Base-by-base conservation (phyloP, 1,139 yeast species). In the Arxiozyma heterogenica region DNA sequence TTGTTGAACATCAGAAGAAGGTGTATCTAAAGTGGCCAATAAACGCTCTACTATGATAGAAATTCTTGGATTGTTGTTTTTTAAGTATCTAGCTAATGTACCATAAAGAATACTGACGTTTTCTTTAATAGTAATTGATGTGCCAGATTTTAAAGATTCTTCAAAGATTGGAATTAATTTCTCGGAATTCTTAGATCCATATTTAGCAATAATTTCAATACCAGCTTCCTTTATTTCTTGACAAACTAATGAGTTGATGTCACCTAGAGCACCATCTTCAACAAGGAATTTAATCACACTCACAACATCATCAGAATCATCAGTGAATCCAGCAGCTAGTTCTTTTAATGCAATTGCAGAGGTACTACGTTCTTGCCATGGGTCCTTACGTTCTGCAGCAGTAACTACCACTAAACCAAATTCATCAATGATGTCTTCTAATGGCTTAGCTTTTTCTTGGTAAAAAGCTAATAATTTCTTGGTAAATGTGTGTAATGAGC, bases 221-320 rank as follows among this genome's bases (percentile, higher is more conserved):
- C 96, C 98, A n/a, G 96, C 94, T 55, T 85, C 93, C 65, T 89
- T 90, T 67, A 91, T 77, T 65, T 86, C 94, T 59, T 83, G 86
- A 55, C 93, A 82, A 3, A 89, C 96, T 53, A 80, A 72, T 3
- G 79, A 75, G 57, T 86, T 86, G 57, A 78, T 76, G 65, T 91
- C 98, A 42, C 88, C 90, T 52, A 90, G 71, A 0, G 90, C 85
- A 51, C 80, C 78, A 38, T 78, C 79, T 21, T 77, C 72, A 23
- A 85, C 80, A 57, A 87, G 73, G 62, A 87, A 83, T 34, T 73
- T 69, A 64, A 88, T 80, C 21, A 86, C 67, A 43, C 70, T 66
- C 25, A 77, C 76, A 44, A 87, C 77, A 15, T 75, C 64, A 1
- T 61, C 61, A 1, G 67, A 58, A 1, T 63, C 66, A 0, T 67